Evolutionary conservation across 1,139 yeast genomes (phyloP), one percentile per base, ranked within the genome.

Genomic region (Kazachstania sp.): DNA sequence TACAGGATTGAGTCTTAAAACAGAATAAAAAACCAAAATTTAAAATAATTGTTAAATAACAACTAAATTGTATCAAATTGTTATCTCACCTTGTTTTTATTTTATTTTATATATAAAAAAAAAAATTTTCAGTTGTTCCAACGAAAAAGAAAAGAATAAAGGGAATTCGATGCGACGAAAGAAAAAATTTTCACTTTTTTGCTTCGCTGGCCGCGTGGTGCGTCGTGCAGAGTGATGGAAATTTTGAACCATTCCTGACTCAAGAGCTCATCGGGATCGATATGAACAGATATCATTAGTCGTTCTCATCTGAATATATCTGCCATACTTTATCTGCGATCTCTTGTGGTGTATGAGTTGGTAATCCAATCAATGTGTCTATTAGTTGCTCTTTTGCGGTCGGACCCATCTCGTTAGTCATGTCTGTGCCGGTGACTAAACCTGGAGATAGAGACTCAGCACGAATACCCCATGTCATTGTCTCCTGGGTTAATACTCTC

Each of bases 391-490:
- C 45, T 37, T 47, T 49, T 3, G 55, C 43, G 1, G 29, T 38
- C 4, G 45, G 46, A 23, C 49, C 45, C 35, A 61, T 50, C n/a
- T 48, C 46, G 29, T 47, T 45, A n/a, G 58, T 78, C 86, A 90
- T 90, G 29, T 78, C 86, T 0, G 97, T 90, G 43, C 78, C 86
- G 12, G 59, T 55, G 0, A 87, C 79, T 23, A 86, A 69, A 0
- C 95, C 95, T 0, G 96, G 95, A 9, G 83, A 64, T 1, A 90
- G 64, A 1, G 84, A 72, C 57, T 83, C 83, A 37, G 84, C 83
- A 37, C 86, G 59, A 3, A 82, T 71, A 2, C 70, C 66, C 38
- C 68, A 64, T 1, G 71, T 48, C 11, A 73, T 74, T 49, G 84
- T 64, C 56, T 92, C 98, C 3, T 64, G 59, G 0, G 92, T 81